These are phyloP conservation scores for Pascua sp. DNA, from an alignment of 1,284 basidiomycete genomes.

Conservation along the genomic window DNA sequence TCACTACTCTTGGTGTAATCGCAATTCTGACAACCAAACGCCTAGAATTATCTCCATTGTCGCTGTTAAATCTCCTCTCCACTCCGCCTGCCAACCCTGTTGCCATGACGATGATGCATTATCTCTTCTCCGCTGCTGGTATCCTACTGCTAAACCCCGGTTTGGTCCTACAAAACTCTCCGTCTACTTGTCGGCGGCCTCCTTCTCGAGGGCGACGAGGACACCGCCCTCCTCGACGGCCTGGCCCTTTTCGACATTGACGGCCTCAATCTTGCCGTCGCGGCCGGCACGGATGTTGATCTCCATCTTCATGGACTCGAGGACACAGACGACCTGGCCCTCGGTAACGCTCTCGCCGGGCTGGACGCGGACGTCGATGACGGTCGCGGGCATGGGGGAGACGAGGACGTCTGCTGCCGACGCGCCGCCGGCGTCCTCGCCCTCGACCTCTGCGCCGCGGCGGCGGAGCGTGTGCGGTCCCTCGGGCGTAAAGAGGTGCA, in stretches of 20 bases:
- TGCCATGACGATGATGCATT: too few species aligned
- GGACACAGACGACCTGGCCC: conserved; percentile 73
- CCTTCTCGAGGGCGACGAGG: conserved; percentile 57
- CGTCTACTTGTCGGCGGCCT: conserved; percentile 1
- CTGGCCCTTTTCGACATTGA: conserved; percentile 74
- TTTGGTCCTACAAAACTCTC: neutral
- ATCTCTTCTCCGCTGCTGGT: neutral
- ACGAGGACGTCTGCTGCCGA: conserved; percentile 25
- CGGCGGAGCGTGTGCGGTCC: conserved; percentile 27
- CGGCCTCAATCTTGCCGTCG: conserved; percentile 63
- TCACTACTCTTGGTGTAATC: too few species aligned
- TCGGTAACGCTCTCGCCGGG: conserved; percentile 72
- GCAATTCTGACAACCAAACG: too few species aligned
- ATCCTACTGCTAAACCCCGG: neutral
- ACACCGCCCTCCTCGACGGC: conserved; percentile 84
- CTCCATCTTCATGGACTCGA: conserved; percentile 97
- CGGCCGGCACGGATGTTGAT: conserved; percentile 71
- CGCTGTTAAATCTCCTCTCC: too few species aligned
- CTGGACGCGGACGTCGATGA: conserved; percentile 76
- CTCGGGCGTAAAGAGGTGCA: conserved; percentile 38
- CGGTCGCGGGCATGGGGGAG: conserved; percentile 82
- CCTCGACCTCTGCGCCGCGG: conserved; percentile 19
- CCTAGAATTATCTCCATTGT: too few species aligned
- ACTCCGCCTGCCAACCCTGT: too few species aligned
- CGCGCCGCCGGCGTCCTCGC: conserved; percentile 12